Evolutionary conservation across 495 filamentous ascomycete species (phyloP), one percentile per base, ranked within the genome.

Genomic region (Acidiella bohemica): DNA sequence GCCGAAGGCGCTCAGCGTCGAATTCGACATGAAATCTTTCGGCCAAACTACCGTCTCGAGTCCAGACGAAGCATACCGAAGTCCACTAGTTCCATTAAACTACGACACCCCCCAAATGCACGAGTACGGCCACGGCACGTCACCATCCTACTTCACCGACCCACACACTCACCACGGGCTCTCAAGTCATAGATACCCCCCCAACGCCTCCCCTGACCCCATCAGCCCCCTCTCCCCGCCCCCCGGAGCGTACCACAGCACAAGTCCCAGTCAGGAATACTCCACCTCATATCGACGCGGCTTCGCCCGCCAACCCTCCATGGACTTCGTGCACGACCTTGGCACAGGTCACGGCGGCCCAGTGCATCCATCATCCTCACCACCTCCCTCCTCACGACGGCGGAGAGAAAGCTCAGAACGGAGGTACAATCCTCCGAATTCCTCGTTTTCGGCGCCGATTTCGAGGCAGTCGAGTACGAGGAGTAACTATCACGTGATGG

Each of bases 391-490:
- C 5, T 5, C 27, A 25, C 34, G 33, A 9, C 14, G 25, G 14
- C 36, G 42, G 7, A 36, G 32, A 17, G 32, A 28, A 17, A 28
- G 34, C 26, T n/a, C 18, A 9, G 33, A 39, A 16, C 23, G 36
- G 18, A 4, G 26, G 36, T 39, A 30, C 13, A 21, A 30, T 9
- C 5, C 36, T 3, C 47, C 41, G 1, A 28, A 3, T 2, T 5
- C 30, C 14, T 50, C 47, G 9, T 50, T 50, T 31, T 44, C 47
- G n/a, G 30, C 27, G 7, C 47, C 47, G 11, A 39, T 45, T 16
- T 37, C 31, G 7, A 5, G 47, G 26, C 47, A 50, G 22, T 41
- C 36, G 7, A 45, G 41, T 22, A 20, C 28, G 23, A 30, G 31
- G 14, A 37, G 31, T 12, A 27, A 7, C 7, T n/a, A 7, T 7